Evolutionary conservation across 805 yeast genomes (phyloP), one percentile per base, ranked within the genome.

Genomic region (Metschnikowia arizonensis): DNA sequence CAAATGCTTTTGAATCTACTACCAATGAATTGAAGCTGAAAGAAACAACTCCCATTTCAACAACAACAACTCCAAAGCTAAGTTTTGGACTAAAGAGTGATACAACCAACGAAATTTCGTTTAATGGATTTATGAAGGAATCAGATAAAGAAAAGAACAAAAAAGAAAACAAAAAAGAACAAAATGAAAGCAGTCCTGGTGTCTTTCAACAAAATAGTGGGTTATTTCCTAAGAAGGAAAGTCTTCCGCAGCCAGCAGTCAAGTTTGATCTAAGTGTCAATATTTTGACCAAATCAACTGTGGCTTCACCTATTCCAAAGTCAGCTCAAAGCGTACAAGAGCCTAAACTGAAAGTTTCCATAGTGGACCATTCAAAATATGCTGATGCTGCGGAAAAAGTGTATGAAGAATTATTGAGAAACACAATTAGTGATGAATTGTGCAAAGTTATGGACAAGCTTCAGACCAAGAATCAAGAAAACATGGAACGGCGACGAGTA

Each of bases 361-460:
- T 15, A 18, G 30, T 23, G 28, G 18, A 17, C 19, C 36, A 37
- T 19, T 26, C 33, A 26, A 28, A 26, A 28, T 37, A 18, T 19
- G 12, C 15, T 18, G 9, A 15, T 28, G 40, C 33, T 28, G 33
- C 9, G 10, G 40, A 37, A 9, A 28, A 29, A 17, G 40, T 37
- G n/a, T 37, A 37, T 19, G 40, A 37, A 12, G 53, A 52, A 4
- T 42, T 72, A 2, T n/a, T 64, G 2, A 28, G 50, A 1, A 50
- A 57, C 2, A 41, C 59, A 0, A 53, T 73, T 3, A 40, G 53
- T 1, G 43, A 50, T 9, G 74, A 68, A 39, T 52, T 68, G 14
- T 6, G 33, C 1, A 42, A 46, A 11, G 40, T 64, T 18, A 33
- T 70, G 3, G 62, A 63, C 2, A 62, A 59, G 19, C 39, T 66